These are phyloP conservation scores for Rosa hybrid DNA, from an alignment of 331 rosid species.

Conservation along the genomic window DNA sequence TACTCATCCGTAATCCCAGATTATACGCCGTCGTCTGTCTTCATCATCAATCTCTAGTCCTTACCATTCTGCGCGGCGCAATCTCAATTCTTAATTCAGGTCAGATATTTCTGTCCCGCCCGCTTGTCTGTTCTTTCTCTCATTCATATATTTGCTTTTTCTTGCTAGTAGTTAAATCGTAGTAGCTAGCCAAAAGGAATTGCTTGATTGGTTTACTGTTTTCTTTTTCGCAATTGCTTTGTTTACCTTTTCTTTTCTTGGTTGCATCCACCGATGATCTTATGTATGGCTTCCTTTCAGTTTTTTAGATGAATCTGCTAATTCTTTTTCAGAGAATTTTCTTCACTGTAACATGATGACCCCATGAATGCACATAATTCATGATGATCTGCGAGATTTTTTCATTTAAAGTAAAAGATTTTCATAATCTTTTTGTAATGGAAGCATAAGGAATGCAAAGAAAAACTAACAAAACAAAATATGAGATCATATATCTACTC, in stretches of 20 bases:
- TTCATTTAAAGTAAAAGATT: neutral
- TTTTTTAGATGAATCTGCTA: neutral
- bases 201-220: neutral
- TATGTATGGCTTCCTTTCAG: neutral
- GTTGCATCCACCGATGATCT: neutral
- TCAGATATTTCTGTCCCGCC: neutral
- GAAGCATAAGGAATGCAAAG: conserved; percentile 11
- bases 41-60: neutral
- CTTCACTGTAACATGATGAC: neutral
- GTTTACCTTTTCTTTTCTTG: neutral
- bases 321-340: neutral
- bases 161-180: neutral
- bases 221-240: neutral
- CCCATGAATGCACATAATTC: conserved; percentile 7
- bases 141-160: neutral
- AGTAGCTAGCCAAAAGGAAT: neutral
- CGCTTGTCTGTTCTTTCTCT: neutral
- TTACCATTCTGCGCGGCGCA: neutral
- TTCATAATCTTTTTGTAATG: neutral
- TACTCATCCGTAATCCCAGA: neutral
- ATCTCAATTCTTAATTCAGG: neutral
- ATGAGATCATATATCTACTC: neutral
- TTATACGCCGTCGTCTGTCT: neutral
- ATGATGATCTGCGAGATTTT: neutral
- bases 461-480: neutral